Percentiles rank a stretch among this genome's conserved stretches.
Evolutionary conservation across 345 rosid genomes (phyloP).

Genomic region (Adansonia digitata): DNA sequence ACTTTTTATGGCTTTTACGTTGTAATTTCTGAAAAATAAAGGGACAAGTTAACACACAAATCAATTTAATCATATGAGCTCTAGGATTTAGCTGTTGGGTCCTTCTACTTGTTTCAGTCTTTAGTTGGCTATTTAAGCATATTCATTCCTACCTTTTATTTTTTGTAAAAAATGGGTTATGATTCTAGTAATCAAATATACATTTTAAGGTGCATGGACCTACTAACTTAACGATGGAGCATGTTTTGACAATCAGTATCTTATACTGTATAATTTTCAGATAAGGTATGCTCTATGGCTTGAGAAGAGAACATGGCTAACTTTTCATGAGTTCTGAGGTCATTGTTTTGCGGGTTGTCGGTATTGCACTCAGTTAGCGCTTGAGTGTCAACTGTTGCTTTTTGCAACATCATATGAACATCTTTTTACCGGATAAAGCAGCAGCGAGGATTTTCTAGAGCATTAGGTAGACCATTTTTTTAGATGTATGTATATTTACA

Average conservation of each 20-base stretch:
- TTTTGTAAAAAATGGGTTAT: constrained; percentile 53
- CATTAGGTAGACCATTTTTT: neutral
- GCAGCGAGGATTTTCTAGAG: neutral
- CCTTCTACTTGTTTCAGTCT: neutral
- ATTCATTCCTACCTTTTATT: neutral
- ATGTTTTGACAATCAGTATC: constrained; percentile 4
- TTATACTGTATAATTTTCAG: constrained; percentile 29
- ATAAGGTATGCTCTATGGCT: constrained; percentile 62
- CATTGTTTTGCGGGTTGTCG: neutral
- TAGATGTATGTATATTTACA: neutral
- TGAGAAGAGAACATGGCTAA: constrained; percentile 25
- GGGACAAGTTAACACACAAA: too few relatives aligned
- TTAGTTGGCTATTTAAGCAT: neutral
- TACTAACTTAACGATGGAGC: neutral
- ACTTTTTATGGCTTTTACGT: neutral
- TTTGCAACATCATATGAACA: neutral
- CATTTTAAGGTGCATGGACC: neutral
- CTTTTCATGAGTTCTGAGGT: neutral
- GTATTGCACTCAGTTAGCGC: neutral
- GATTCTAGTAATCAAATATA: neutral
- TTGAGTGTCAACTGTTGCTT: neutral
- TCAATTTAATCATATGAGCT: neutral
- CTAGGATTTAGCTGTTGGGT: neutral
- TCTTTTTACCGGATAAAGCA: neutral
- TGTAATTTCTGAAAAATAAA: neutral